Evolutionary conservation across 202 grass and related monocot species (phyloP), one percentile per base, ranked within the genome.

Genomic region (Zoysia matrella): DNA sequence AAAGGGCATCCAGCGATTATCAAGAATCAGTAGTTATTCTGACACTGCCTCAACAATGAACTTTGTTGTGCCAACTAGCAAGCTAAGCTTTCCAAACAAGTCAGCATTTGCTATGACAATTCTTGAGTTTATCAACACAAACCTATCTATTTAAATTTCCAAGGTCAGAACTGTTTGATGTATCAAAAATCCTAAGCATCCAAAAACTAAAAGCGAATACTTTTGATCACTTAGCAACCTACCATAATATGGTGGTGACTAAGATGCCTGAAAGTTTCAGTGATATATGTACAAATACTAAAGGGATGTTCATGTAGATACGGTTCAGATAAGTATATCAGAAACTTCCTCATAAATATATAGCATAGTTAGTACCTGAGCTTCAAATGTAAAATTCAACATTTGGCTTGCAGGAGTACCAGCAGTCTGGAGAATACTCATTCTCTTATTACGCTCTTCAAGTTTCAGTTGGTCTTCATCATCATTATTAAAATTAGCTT

Each of bases 311-410:
- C 3, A 54, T 13, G 48, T 13, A 53, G 51, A 53, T 53, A 53
- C 13, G 13, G 8, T 11, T 53, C 10, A 12, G 13, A 9, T 3
- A 53, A 46, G 30, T 73, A 54, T 53, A 44, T 14, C 40, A 66
- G 1, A 54, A 53, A 70, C 67, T 70, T 18, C 30, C 39, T 52
- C 9, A 39, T 11, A 71, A 70, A 4, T 51, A 72, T 50, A 48
- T 5, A 72, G 30, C 11, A 72, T 12, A 72, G 22, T 83, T 70
- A 67, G 60, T 87, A 98, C 95, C 90, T 98, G 95, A 63, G 92
- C 90, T 84, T 98, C 95, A 86, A 95, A 95, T 55, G 90, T 94
- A 87, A 95, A 92, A 84, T 84, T 95, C 39, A 91, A 70, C 52
- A 94, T 88, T 85, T 90, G 76, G 72, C 60, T 88, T 73, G 86